Conservation (phyloP, 2,329 filamentous ascomycete species). For the Simplicillium aogashimaense region DNA sequence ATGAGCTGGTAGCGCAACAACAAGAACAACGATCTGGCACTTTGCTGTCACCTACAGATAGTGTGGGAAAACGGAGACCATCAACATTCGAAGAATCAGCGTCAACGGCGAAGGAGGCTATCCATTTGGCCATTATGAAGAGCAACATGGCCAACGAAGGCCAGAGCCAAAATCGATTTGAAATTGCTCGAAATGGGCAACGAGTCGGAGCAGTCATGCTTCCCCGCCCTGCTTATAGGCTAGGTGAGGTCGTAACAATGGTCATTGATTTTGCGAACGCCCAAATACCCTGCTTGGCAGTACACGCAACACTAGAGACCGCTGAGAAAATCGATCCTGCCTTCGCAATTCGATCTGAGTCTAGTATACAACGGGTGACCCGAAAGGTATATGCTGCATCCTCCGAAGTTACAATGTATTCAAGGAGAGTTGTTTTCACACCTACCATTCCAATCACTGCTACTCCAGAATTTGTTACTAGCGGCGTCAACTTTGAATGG, state of each 20-base stretch:
- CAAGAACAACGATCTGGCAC: constrained; percentile 44
- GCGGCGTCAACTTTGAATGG: constrained; percentile 80
- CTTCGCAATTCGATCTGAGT: constrained; percentile 74
- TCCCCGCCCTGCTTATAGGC: constrained; percentile 74
- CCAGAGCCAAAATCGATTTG: constrained; percentile 87
- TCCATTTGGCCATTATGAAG: constrained; percentile 82
- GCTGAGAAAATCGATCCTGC: constrained; percentile 72
- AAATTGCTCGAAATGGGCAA: constrained; percentile 85
- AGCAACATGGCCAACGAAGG: constrained; percentile 59
- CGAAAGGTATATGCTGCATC: constrained; percentile 68
- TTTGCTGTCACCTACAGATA: constrained; percentile 63
- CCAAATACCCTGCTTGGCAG: constrained; percentile 73
- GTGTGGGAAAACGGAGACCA: constrained; percentile 41
- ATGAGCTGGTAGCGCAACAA: constrained; percentile 57
- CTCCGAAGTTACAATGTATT: constrained; percentile 76
- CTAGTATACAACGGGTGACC: constrained; percentile 80
- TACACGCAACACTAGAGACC: constrained; percentile 78
- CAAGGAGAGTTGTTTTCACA: constrained; percentile 67
- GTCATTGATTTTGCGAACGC: constrained; percentile 74
- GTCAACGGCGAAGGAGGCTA: constrained; percentile 65
- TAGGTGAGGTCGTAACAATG: constrained; percentile 79
- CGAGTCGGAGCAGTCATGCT: constrained; percentile 87
- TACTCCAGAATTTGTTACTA: constrained; percentile 88
- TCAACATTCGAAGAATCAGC: constrained; percentile 46
- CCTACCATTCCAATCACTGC: constrained; percentile 75